Conservation (phyloP, 805 yeast genomes). For the Zygosaccharomyces bisporus region DNA sequence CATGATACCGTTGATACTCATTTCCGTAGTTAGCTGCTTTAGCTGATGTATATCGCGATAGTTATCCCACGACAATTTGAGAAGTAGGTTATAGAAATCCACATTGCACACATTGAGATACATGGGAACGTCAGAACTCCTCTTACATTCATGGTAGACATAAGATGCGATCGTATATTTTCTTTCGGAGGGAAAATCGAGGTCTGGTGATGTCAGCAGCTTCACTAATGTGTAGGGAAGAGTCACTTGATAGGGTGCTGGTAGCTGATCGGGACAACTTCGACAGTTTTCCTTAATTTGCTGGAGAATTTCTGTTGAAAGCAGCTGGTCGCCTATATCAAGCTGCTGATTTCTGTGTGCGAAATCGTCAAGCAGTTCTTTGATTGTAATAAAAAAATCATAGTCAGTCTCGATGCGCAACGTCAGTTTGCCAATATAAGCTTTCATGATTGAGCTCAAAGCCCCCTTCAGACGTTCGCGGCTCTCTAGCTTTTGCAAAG, state of each 20-base stretch:
- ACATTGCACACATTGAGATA: constrained; percentile 32
- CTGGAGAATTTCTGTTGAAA: constrained; percentile 18
- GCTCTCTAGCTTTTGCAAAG: constrained; percentile 18
- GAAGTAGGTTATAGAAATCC: constrained; percentile 31
- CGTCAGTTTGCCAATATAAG: constrained; percentile 17
- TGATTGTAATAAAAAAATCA: constrained; percentile 22
- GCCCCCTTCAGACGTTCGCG: constrained; percentile 25
- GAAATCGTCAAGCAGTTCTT: constrained; percentile 15
- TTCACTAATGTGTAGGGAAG: constrained; percentile 26
- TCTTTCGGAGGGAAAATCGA: constrained; percentile 25
- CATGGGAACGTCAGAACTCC: constrained; percentile 24
- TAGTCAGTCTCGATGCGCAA: constrained; percentile 24
- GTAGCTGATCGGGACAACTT: constrained; percentile 15
- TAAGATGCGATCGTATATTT: constrained; percentile 25
- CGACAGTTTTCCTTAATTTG: constrained; percentile 16
- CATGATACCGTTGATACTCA: constrained; percentile 33
- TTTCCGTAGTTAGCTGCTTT: constrained; percentile 25
- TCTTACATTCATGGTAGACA: constrained; percentile 31
- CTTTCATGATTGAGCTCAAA: constrained; percentile 23
- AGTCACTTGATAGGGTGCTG: constrained; percentile 29
- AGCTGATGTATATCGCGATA: constrained; percentile 25
- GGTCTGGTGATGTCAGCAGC: constrained; percentile 18
- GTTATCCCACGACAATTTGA: constrained; percentile 31
- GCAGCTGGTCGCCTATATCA: constrained; percentile 12
- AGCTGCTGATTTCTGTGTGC: constrained; percentile 13